Conservation (phyloP, 306 rosid genomes). For the Amphicarpaea edgeworthii region DNA sequence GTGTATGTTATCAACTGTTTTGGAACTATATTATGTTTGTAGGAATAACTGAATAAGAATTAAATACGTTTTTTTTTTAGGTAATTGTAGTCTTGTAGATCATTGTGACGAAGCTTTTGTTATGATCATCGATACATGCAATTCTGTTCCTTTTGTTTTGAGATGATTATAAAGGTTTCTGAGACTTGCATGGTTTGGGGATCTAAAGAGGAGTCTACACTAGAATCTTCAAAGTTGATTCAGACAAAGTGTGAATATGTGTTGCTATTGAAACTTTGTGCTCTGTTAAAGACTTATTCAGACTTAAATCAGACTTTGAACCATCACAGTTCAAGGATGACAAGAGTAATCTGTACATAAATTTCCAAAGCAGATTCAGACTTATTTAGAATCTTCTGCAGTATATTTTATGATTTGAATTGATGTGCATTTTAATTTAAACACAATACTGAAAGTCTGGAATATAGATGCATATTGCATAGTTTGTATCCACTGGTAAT, state of each 20-base stretch:
- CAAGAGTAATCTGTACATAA: background rate
- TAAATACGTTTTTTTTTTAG: background rate
- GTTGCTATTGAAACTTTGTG: slow-evolving; percentile 12
- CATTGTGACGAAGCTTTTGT: background rate
- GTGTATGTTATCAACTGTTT: background rate
- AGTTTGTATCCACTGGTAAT: slow-evolving; percentile 7
- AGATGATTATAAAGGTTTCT: slow-evolving; percentile 13
- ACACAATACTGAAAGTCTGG: background rate
- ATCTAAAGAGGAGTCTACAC: background rate
- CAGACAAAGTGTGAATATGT: slow-evolving; percentile 12
- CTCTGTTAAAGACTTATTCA: background rate
- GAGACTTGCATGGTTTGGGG: background rate
- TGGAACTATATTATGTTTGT: background rate
- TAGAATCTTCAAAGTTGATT: slow-evolving; percentile 13
- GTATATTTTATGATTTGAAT: background rate
- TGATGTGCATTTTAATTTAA: slow-evolving; percentile 1
- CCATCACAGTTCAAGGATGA: background rate
- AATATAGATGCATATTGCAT: background rate
- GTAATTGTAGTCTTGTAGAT: slow-evolving; percentile 4
- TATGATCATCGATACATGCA: background rate
- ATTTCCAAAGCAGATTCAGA: background rate
- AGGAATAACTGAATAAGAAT: background rate
- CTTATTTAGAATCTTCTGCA: slow-evolving; percentile 7
- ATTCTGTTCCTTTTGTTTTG: slow-evolving; percentile 14
- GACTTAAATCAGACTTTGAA: background rate